These are phyloP conservation scores for Chromera velia DNA, from an alignment of 73 alveolate genomes.

Conservation along the genomic window DNA sequence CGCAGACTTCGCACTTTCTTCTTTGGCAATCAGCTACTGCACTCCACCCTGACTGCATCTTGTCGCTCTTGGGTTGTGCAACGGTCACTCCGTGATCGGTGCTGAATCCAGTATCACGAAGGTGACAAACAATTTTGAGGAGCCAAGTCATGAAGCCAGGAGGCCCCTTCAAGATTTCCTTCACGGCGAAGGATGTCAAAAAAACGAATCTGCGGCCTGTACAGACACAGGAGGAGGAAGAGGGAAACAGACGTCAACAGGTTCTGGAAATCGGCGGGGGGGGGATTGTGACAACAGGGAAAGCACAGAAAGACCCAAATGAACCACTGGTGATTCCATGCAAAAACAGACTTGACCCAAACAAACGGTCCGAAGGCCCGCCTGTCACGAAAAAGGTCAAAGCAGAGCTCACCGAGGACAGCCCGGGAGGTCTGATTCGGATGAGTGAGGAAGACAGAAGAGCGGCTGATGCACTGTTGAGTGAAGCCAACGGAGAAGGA, in stretches of 20 bases:
- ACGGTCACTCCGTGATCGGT: no score
- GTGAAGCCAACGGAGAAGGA: neutral
- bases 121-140: no score
- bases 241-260: neutral
- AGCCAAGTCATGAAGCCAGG: no score
- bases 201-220: neutral
- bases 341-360: neutral
- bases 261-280: neutral
- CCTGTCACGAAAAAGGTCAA: neutral
- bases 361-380: neutral
- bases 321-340: neutral
- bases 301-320: neutral
- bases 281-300: neutral
- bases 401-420: no score
- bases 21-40: no score
- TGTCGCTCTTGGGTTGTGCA: no score
- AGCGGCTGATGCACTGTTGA: neutral
- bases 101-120: no score
- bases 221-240: neutral
- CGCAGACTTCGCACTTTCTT: no score
- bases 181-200: neutral
- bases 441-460: neutral
- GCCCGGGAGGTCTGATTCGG: neutral
- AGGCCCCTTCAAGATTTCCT: neutral
- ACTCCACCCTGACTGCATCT: no score